These are phyloP conservation scores for Tricholomella constricta DNA, from an alignment of 768 basidiomycete species.

Conservation along the genomic window DNA sequence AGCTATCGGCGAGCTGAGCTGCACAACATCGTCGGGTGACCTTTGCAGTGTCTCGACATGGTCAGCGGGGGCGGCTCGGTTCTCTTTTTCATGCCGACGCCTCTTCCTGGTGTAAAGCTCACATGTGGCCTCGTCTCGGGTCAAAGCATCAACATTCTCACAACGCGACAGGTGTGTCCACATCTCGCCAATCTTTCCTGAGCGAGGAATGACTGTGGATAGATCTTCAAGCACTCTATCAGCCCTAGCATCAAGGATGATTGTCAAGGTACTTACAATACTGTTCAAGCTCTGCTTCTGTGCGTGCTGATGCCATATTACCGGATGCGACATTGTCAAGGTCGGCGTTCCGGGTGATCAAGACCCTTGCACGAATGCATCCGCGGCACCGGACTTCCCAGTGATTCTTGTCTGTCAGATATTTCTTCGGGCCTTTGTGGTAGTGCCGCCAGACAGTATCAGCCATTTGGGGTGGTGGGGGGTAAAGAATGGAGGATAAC, in stretches of 20 bases:
- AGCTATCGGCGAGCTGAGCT: no score
- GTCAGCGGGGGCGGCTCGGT: background rate
- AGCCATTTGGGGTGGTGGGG: background rate
- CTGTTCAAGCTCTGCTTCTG: background rate
- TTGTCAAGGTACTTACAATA: background rate
- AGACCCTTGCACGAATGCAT: background rate
- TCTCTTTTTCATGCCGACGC: background rate
- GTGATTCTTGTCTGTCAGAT: background rate
- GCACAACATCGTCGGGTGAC: no score
- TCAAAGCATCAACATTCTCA: background rate
- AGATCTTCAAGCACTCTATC: no score
- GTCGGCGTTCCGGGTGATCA: background rate
- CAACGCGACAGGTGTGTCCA: background rate
- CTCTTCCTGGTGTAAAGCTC: background rate
- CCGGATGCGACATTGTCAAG: background rate
- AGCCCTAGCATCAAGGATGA: no score
- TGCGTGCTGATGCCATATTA: background rate
- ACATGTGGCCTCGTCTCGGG: background rate
- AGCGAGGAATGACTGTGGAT: background rate
- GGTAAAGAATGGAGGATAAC: no score
- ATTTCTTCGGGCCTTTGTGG: background rate
- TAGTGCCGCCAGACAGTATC: background rate
- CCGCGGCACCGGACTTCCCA: slow-evolving; percentile 1
- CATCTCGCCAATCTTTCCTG: background rate
- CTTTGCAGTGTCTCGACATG: no score